Conservation (phyloP, 2,329 filamentous ascomycete genomes). For the Monilinia fructigena region DNA sequence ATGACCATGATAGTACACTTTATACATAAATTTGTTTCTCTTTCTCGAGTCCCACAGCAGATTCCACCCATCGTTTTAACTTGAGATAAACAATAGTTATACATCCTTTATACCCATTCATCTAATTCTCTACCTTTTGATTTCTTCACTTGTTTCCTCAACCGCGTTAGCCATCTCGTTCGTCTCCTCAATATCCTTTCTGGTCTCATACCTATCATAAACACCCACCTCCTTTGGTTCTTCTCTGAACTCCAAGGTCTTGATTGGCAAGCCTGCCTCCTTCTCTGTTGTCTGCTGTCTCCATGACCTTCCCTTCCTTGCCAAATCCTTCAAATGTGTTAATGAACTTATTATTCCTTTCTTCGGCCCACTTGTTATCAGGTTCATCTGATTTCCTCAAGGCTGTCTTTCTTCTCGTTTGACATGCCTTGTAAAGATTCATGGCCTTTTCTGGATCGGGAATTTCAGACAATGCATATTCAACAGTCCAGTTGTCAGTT, state of each 20-base stretch:
- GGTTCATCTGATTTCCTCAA: constrained; percentile 36
- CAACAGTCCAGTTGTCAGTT: constrained; percentile 64
- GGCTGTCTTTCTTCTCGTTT: constrained; percentile 53
- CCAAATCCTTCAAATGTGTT: constrained; percentile 46
- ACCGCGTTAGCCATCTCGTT: background rate
- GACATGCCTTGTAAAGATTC: constrained; percentile 55
- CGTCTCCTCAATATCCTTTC: background rate
- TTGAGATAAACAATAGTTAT: background rate
- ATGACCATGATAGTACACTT: constrained; percentile 10
- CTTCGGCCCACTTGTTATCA: constrained; percentile 24
- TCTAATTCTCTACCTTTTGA: background rate
- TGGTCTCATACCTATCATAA: constrained; percentile 7
- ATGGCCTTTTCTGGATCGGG: constrained; percentile 43
- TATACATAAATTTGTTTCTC: background rate
- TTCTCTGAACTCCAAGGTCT: constrained; percentile 45
- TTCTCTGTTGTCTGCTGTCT: constrained; percentile 54
- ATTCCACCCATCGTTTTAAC: background rate
- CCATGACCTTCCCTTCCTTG: constrained; percentile 56
- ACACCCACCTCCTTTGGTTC: constrained; percentile 17
- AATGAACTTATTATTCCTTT: constrained; percentile 36
- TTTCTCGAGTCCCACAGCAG: background rate
- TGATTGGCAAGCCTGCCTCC: constrained; percentile 49
- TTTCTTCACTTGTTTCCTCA: background rate
- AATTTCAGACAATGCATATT: constrained; percentile 73
- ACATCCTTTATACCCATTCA: background rate